Conservation (phyloP, 2,329 filamentous ascomycete species). For the Diaporthe capsici region DNA sequence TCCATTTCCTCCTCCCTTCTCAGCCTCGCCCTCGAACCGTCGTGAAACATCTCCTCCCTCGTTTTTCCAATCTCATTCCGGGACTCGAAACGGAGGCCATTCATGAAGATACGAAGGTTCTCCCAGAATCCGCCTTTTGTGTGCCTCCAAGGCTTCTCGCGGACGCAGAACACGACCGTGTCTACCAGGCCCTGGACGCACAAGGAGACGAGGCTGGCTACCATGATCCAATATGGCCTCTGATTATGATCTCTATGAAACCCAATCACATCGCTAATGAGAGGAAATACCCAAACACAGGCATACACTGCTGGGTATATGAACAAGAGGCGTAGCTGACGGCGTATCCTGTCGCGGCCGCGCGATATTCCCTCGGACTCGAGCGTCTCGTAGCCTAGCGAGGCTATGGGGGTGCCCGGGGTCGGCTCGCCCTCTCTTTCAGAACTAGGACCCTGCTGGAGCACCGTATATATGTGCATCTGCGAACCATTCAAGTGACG, state of each 20-base stretch:
- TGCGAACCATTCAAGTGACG: constrained; percentile 35
- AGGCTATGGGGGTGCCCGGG: background rate
- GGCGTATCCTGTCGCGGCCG: constrained; percentile 70
- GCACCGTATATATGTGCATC: constrained; percentile 43
- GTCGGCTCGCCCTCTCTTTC: background rate
- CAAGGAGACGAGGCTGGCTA: constrained; percentile 70
- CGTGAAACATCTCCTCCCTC: constrained; percentile 66
- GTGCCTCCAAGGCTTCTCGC: constrained; percentile 80
- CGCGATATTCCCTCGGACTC: constrained; percentile 48
- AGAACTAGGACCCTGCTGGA: constrained; percentile 42
- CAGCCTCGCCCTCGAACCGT: constrained; percentile 62
- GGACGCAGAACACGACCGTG: constrained; percentile 75
- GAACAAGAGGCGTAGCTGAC: constrained; percentile 80
- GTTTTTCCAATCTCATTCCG: constrained; percentile 57
- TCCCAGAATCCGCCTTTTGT: constrained; percentile 56
- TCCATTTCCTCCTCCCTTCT: constrained; percentile 62
- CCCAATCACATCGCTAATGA: constrained; percentile 69
- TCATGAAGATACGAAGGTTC: constrained; percentile 45
- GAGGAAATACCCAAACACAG: constrained; percentile 80
- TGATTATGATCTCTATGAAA: background rate
- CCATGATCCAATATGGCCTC: constrained; percentile 66
- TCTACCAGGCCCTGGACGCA: constrained; percentile 78
- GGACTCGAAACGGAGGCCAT: constrained; percentile 22
- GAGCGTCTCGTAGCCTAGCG: constrained; percentile 25
- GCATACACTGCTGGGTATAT: constrained; percentile 83